These are phyloP conservation scores for Phytopythium litorale DNA, from an alignment of 352 stramenopile species.

Conservation along the genomic window DNA sequence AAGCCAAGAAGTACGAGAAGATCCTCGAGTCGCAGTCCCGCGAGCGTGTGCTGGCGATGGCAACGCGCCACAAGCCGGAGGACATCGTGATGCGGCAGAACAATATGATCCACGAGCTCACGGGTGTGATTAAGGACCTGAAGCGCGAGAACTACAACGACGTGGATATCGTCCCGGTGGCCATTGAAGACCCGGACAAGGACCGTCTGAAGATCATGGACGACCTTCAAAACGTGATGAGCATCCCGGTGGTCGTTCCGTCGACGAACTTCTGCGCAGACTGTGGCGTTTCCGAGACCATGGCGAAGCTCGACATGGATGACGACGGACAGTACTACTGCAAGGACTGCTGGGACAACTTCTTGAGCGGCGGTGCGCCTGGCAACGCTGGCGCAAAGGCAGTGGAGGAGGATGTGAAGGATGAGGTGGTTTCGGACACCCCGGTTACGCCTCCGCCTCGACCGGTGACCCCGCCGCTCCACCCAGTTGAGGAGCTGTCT, in stretches of 20 bases:
- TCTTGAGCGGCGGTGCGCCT: constrained; percentile 42
- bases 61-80: constrained; percentile 68
- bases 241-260: constrained; percentile 73
- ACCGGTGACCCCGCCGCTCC: constrained; percentile 6
- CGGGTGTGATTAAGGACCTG: constrained; percentile 63
- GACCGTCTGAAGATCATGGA: constrained; percentile 69
- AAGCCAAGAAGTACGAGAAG: constrained; percentile 85
- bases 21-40: constrained; percentile 68
- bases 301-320: constrained; percentile 75
- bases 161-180: constrained; percentile 54
- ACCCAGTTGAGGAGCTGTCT: constrained; percentile 19
- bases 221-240: constrained; percentile 77
- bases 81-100: constrained; percentile 80
- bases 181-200: constrained; percentile 56
- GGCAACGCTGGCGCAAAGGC: not conserved
- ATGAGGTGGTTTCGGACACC: not conserved
- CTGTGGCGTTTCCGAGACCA: constrained; percentile 70
- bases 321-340: constrained; percentile 85
- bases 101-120: constrained; percentile 76
- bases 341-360: constrained; percentile 88
- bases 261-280: constrained; percentile 77
- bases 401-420: constrained; percentile 5
- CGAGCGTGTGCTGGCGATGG: constrained; percentile 62
- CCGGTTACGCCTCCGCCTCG: constrained; percentile 11
- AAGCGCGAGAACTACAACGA: constrained; percentile 76